Evolutionary conservation across 2,329 filamentous ascomycete genomes (phyloP).

Genomic region (Biscogniauxia sp.): DNA sequence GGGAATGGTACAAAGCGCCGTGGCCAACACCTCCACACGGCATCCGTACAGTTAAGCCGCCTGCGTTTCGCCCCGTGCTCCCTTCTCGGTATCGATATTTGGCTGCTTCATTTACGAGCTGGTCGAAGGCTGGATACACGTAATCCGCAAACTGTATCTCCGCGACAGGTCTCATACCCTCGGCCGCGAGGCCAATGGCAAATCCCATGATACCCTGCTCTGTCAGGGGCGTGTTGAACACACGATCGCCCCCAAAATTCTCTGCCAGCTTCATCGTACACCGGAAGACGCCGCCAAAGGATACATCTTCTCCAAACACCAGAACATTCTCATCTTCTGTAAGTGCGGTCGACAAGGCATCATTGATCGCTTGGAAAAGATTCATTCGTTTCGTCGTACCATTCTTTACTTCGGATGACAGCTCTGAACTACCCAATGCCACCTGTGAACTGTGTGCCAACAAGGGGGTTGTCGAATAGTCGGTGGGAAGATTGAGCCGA

Average conservation of each 20-base stretch:
- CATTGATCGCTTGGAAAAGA: constrained; percentile 90
- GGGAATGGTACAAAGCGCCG: constrained; percentile 83
- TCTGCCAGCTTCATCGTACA: constrained; percentile 89
- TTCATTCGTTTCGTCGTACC: constrained; percentile 84
- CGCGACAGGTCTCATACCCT: constrained; percentile 89
- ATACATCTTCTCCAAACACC: constrained; percentile 94
- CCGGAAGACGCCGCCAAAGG: constrained; percentile 94
- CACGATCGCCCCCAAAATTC: constrained; percentile 80
- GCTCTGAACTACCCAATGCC: constrained; percentile 68
- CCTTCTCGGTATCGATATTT: constrained; percentile 81
- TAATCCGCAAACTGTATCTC: constrained; percentile 98
- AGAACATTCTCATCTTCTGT: constrained; percentile 81
- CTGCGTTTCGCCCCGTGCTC: constrained; percentile 56
- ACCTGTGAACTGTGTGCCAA: constrained; percentile 76
- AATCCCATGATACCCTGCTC: constrained; percentile 96
- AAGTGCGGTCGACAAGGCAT: constrained; percentile 79
- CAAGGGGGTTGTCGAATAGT: constrained; percentile 79
- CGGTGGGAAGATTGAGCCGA: constrained; percentile 78
- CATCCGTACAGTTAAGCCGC: constrained; percentile 85
- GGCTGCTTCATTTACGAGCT: constrained; percentile 89
- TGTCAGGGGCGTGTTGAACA: constrained; percentile 93
- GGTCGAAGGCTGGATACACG: constrained; percentile 88
- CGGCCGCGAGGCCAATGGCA: constrained; percentile 82
- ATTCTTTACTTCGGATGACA: constrained; percentile 63
- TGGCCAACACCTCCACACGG: constrained; percentile 87